Base-by-base conservation (phyloP, 805 yeast genomes). In the Candida oleophila region DNA sequence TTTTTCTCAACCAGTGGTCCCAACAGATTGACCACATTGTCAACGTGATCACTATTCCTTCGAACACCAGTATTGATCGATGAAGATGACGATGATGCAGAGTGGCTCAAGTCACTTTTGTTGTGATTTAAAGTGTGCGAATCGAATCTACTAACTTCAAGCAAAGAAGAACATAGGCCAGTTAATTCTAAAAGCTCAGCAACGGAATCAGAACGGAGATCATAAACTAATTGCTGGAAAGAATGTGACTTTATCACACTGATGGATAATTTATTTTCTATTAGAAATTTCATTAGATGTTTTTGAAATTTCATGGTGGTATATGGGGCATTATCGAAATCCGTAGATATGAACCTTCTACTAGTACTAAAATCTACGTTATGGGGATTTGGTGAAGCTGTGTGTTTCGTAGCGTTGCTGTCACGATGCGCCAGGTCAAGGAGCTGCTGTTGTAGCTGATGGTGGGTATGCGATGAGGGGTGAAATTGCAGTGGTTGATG, bases 221-320 rank as follows among this genome's bases (percentile, higher is more conserved):
- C 80, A 53, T 70, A 73, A 14, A 80, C 64, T 37, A 80, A 55
- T 51, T 79, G 82, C 55, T 75, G 76, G 54, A 80, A 80, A 7
- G 80, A 67, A 19, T 66, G 73, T 43, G 80, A 72, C 58, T 74
- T 75, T n/a, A 78, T 73, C 8, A 73, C 71, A 19, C 63, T 65
- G 25, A 78, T 68, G 0, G 80, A 71, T 9, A 80, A 60, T 54
- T 77, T 77, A 58, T 80, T 76, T n/a, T 78, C 83, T 14, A 74
- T 67, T 34, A 79, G 57, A 47, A 79, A 80, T 50, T 66, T 70
- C 67, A 78, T 64, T 22, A 80, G 59, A 49, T 78, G 79, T 50
- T 71, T 73, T 48, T 77, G 83, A 55, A 80, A 77, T 50, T 71
- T 74, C 56, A 66, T 58, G 15, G 69, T 59, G 1, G 81, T 55